Base-by-base conservation (phyloP, 441 rosid genomes). In the Melastoma candidum region DNA sequence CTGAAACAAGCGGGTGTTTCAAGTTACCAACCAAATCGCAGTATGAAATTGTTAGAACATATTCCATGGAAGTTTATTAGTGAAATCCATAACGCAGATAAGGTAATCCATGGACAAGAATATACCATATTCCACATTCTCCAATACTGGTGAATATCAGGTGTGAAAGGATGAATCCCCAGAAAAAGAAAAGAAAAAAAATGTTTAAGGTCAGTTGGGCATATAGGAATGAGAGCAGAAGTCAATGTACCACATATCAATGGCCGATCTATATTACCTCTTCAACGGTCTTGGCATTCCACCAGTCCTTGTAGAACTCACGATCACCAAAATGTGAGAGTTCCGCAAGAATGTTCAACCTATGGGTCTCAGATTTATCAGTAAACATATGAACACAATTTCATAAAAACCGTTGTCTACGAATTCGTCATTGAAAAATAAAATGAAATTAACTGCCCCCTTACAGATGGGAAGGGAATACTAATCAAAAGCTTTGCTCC, bases 91-190 rank as follows among this genome's bases (percentile, higher is more conserved):
- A 12, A 11, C 5, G 11, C 45, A 48, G 29, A 32, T 36, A 32
- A 22, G 51, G 49, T 29, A 66, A 46, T 43, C 44, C 29, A 57
- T 63, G 72, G 26, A 60, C 53, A 61, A 63, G 59, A 67, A 54
- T 84, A 48, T 87, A 93, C 99, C 99, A 85, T 89, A 73, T 93
- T 93, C 99, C 97, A 93, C 90, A 87, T 77, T 76, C 94, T 87
- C 99, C 99, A 93, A 53, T 89, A 93, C 99, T 93, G 94, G 59
- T 52, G 49, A 51, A 14, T 12, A 22, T 10, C 27, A 22, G 45
- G 5, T 9, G 46, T 29, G 22, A 29, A 60, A 29, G 52, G 44
- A 27, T 46, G 43, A 26, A 27, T 24, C 26, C 32, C 46, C 62
- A 49, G 49, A 57, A 12, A 53, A 51, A 63, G 58, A 32, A 58